Base-by-base conservation (phyloP, 2,329 filamentous ascomycete species). In the Aspergillus viridinutans region DNA sequence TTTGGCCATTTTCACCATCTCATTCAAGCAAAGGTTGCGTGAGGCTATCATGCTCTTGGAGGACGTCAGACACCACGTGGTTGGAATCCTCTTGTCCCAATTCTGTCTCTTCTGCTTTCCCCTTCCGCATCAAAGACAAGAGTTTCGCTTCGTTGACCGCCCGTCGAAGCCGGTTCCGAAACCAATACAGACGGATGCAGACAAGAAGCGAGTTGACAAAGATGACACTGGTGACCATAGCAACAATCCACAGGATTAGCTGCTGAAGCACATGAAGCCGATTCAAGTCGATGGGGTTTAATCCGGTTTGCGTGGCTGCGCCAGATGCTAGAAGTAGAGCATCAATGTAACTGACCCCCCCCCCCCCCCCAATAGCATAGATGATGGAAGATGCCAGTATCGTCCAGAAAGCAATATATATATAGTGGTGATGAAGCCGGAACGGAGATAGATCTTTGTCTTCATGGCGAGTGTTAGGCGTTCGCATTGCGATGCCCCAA, bases 141-240 rank as follows among this genome's bases (percentile, higher is more conserved):
- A 76, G 78, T 56, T 85, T 83, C 1, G 89, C 85, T 63, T 94
- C 89, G 32, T 80, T 81, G 17, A 89, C 90, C 60, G 95, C 83
- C 63, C 88, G 81, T 69, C 93, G 88, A 70, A 97, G 96, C 12
- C 91, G 85, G 73, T 93, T 96, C 74, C 97, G 92, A 70, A 97
- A 97, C 92, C 92, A 97, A 74, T 95, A 96, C 2, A 97, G 79
- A 29, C 93, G 88, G 8, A 97, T 81, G 64, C 95, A 90, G 10
- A 97, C 93, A 35, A 97, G 90, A 52, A 85, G 88, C 1, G 89
- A 85, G 69, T 94, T 86, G 66, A 95, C 85, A 45, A 88, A 86
- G 57, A 96, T 92, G 0, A 91, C 90, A 58, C 90, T 94, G 25
- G 87, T 85, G n/a, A 89, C 66, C 81, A 90, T 86, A 4, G 87